Evolutionary conservation across 2,329 filamentous ascomycete genomes (phyloP).

Genomic region (Colletotrichum lini): DNA sequence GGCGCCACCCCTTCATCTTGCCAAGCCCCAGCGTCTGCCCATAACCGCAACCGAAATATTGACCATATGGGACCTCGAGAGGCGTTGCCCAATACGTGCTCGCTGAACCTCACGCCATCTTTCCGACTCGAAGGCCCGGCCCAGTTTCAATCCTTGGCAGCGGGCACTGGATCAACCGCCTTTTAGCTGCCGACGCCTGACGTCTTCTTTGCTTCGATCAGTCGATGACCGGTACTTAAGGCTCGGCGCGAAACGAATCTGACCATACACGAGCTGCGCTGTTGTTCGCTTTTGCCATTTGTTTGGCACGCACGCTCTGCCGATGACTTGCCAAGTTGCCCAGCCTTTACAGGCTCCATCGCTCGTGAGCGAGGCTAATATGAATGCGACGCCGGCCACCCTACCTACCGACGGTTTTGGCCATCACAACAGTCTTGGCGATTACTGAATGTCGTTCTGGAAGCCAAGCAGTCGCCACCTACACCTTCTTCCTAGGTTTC

Average conservation of each 20-base stretch:
- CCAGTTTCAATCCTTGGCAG: not conserved
- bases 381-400: conserved; percentile 26
- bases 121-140: not conserved
- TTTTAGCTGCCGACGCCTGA: conserved; percentile 7
- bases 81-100: conserved; percentile 4
- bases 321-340: conserved; percentile 31
- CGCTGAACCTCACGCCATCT: not conserved
- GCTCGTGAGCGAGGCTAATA: conserved; percentile 14
- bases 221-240: not conserved
- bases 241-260: conserved; percentile 15
- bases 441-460: conserved; percentile 31
- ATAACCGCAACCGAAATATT: conserved; percentile 24
- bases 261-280: conserved; percentile 1
- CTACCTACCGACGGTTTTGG: conserved; percentile 7
- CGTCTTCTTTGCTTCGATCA: conserved; percentile 14
- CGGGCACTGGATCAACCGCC: not conserved
- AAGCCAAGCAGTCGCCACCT: conserved; percentile 30
- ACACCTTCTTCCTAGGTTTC: not conserved
- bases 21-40: conserved; percentile 31
- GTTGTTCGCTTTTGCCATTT: conserved; percentile 24
- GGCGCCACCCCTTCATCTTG: conserved; percentile 17
- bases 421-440: conserved; percentile 19
- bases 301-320: not conserved
- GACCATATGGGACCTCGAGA: conserved; percentile 8
- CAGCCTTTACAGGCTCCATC: conserved; percentile 25